phyloP scores from a whole-genome alignment of 2,329 filamentous ascomycete species.

The Diaporthe helianthi region DNA sequence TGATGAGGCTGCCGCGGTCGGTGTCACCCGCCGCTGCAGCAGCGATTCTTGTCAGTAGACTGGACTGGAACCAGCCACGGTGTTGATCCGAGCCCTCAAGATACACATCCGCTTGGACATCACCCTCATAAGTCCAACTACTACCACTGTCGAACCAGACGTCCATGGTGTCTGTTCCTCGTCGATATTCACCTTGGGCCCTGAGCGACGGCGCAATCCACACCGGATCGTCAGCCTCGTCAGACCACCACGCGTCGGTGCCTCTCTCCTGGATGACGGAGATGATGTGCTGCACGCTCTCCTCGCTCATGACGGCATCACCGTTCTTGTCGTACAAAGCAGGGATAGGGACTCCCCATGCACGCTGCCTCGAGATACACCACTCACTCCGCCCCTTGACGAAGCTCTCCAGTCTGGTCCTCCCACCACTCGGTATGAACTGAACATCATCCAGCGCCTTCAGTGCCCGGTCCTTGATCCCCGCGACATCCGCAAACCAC shows the following conservation, averaged over 20 bases:
- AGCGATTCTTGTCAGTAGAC: slow-evolving; percentile 84
- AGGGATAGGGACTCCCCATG: slow-evolving; percentile 97
- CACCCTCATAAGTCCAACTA: slow-evolving; percentile 74
- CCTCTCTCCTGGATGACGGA: slow-evolving; percentile 77
- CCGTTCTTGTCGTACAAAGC: slow-evolving; percentile 79
- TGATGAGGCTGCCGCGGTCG: slow-evolving; percentile 42
- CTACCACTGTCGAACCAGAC: slow-evolving; percentile 99
- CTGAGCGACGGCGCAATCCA: slow-evolving; percentile 77
- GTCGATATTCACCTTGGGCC: slow-evolving; percentile 63
- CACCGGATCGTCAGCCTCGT: slow-evolving; percentile 73
- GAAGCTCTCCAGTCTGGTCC: slow-evolving; percentile 81
- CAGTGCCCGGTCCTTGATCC: slow-evolving; percentile 78
- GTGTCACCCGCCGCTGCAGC: slow-evolving; percentile 54
- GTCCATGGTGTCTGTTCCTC: slow-evolving; percentile 96
- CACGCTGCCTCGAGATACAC: slow-evolving; percentile 96
- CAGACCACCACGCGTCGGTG: slow-evolving; percentile 95
- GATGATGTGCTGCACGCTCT: slow-evolving; percentile 86
- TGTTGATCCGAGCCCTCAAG: slow-evolving; percentile 96
- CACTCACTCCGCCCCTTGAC: slow-evolving; percentile 89
- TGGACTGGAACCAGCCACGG: slow-evolving; percentile 98
- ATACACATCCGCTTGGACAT: slow-evolving; percentile 78
- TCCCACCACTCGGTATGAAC: slow-evolving; percentile 81
- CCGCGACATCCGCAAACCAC: slow-evolving; percentile 94
- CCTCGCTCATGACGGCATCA: slow-evolving; percentile 78
- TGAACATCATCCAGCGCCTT: slow-evolving; percentile 72